phyloP scores from a whole-genome alignment of 2,329 filamentous ascomycete species.

The Dendrostoma leiphaemia region DNA sequence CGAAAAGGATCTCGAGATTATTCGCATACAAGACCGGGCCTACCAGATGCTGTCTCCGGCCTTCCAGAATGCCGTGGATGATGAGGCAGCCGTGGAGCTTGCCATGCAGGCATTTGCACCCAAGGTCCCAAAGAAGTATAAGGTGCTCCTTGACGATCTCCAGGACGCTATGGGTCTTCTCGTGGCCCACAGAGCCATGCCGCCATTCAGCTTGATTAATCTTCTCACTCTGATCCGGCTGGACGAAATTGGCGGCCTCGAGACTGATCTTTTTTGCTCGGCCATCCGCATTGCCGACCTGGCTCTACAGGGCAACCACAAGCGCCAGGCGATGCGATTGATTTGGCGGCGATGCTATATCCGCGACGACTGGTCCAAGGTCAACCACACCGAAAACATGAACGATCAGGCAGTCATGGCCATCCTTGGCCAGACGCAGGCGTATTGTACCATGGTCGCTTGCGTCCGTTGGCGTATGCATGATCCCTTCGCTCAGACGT shows the following conservation, averaged over 20 bases:
- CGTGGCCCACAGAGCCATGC: constrained; percentile 69
- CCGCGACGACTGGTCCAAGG: constrained; percentile 77
- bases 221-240: constrained; percentile 71
- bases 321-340: constrained; percentile 55
- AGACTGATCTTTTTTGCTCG: constrained; percentile 69
- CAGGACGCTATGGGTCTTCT: constrained; percentile 68
- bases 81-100: constrained; percentile 72
- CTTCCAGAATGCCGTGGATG: constrained; percentile 73
- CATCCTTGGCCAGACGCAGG: constrained; percentile 61
- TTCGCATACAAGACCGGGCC: constrained; percentile 76
- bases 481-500: background rate
- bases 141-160: constrained; percentile 69
- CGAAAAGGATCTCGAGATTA: constrained; percentile 64
- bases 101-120: constrained; percentile 66
- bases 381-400: constrained; percentile 76
- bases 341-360: constrained; percentile 89
- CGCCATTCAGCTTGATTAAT: constrained; percentile 65
- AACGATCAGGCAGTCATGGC: constrained; percentile 66
- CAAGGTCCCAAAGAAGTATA: constrained; percentile 55
- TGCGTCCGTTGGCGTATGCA: constrained; percentile 65
- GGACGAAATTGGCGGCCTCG: constrained; percentile 48
- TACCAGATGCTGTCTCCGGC: constrained; percentile 69
- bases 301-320: constrained; percentile 54
- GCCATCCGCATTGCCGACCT: constrained; percentile 63
- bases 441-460: constrained; percentile 65